Evolutionary conservation across 2,329 filamentous ascomycete species (phyloP), one percentile per base, ranked within the genome.

Genomic region (Cylindrodendrum hubeiense): DNA sequence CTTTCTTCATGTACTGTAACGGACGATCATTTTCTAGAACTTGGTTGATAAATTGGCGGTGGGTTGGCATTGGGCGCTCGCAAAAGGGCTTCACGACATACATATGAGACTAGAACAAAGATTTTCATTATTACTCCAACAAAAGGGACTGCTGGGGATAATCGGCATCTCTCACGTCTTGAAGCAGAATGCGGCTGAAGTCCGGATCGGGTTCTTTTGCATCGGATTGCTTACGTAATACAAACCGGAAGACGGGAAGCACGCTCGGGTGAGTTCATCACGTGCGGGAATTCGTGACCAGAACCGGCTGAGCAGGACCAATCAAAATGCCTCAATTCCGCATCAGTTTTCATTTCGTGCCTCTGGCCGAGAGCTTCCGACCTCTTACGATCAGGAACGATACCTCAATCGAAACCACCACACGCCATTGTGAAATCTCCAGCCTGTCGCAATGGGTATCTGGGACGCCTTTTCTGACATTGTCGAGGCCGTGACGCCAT

Each of bases 391-490:
- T 76, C 74, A 70, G 71, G 75, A 72, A 74, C 73, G 73, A 77
- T 59, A 78, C 69, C 74, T 72, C 75, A 75, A 74, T 72, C 72
- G 72, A 77, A 78, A 77, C 75, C 75, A 80, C 79, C 75, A 79
- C 79, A 77, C 77, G 76, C 77, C 81, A 80, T 79, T 80, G 78
- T 79, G 76, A 77, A 77, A 75, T 59, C 66, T 75, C 72, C 71
- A 74, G 75, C 69, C 75, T 74, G 77, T 79, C 82, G 81, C 80
- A 80, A 91, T 91, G 89, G 89, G 87, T 83, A 85, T 91, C 83
- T 90, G 88, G 87, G 88, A 90, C 80, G 82, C 85, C 72, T 85
- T 90, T 76, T 85, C 84, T 77, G 89, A 91, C 78, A 82, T 91
- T 78, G 82, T 90, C 77, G 87, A 90, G 82, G 88, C 88, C 68